These are phyloP conservation scores for Groenewaldozyma tartarivorans DNA, from an alignment of 805 yeast species.

Conservation along the genomic window DNA sequence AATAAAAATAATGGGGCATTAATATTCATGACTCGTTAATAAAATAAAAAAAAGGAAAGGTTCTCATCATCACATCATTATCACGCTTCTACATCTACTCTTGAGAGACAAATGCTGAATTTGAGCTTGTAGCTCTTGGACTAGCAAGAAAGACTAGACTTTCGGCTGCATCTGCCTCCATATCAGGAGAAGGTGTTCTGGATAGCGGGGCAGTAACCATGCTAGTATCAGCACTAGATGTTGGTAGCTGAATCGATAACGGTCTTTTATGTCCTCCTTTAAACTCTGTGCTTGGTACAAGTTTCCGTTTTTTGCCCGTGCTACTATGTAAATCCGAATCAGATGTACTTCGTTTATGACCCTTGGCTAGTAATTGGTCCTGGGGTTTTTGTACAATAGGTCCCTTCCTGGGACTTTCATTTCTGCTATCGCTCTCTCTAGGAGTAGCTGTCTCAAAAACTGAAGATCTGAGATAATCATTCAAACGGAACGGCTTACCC, in stretches of 20 bases:
- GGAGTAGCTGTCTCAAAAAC: not conserved
- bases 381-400: not conserved
- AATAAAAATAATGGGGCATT: too few relatives aligned
- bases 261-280: constrained; percentile 1
- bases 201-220: constrained; percentile 1
- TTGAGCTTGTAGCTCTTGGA: constrained; percentile 8
- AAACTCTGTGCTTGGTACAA: too few relatives aligned
- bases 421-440: not conserved
- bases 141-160: constrained; percentile 12
- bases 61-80: too few relatives aligned
- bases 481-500: not conserved
- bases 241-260: constrained; percentile 1
- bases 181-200: not conserved
- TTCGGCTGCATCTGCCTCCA: constrained; percentile 15
- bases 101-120: too few relatives aligned
- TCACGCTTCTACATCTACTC: too few relatives aligned
- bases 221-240: too few relatives aligned
- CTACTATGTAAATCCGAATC: constrained; percentile 1
- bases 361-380: not conserved
- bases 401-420: too few relatives aligned
- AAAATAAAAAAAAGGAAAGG: too few relatives aligned
- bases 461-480: too few relatives aligned
- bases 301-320: constrained; percentile 1
- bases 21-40: too few relatives aligned
- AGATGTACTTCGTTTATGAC: constrained; percentile 1